Base-by-base conservation (phyloP, 1,139 yeast genomes). In the Candida sanyaensis region DNA sequence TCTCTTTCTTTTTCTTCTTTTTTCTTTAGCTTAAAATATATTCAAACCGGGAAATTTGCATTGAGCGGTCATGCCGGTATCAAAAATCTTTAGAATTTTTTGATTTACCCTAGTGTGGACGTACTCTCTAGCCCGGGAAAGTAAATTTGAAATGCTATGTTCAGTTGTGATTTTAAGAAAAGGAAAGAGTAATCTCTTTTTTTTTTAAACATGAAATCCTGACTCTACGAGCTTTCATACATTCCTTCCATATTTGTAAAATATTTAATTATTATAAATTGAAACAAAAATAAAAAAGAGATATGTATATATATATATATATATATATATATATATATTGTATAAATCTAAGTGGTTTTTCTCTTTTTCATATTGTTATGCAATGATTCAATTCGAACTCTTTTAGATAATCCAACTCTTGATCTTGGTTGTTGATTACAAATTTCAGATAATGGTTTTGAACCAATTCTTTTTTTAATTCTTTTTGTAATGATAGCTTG, bases 81-180 rank as follows among this genome's bases (percentile, higher is more conserved):
- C 37, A 23, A 11, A 21, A 21, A 17, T 32, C 8, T 32, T 5
- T 23, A 7, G 13, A n/a, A 4, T 26, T 28, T 11, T 37, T 41
- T 13, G 10, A 17, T 30, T 11, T 43, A 49, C 62, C 67, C 68
- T 63, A 65, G 68, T 63, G 67, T 64, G 66, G 62, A 53, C 67
- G 68, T 66, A 59, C 72, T 64, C 73, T 66, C 72, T 66, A 64
- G 62, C 72, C 71, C 62, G 73, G 64, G 38, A 68, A 60, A 68
- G 56, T 43, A 40, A 31, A 17, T 2, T 50, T 42, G 56, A 64
- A 59, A 53, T 52, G 54, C 57, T 55, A 37, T 50, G 69, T 66
- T 66, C 69, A 60, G 69, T 65, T 61, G 58, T 56, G 61, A 49
- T 53, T 58, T 53, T 26, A 9, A 9, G 3, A 17, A 17, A 17